phyloP scores from a whole-genome alignment of 208 protist species.

The Leishmania arabica region DNA sequence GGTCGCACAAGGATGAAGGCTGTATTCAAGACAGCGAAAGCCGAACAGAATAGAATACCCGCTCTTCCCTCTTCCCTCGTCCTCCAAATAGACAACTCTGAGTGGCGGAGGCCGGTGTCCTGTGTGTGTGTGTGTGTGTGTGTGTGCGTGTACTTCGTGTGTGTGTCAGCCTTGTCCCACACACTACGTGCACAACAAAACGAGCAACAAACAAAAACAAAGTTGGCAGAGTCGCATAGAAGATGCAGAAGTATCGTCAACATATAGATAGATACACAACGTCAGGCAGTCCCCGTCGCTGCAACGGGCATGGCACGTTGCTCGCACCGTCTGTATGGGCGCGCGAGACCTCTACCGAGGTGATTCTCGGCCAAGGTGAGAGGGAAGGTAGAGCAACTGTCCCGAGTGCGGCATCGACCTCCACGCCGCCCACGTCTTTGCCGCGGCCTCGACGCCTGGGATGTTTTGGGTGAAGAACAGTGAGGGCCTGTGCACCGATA shows the following conservation, averaged over 20 bases:
- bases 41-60: neutral
- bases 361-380: neutral
- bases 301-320: neutral
- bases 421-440: constrained; percentile 37
- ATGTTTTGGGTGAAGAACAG: constrained; percentile 52
- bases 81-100: neutral
- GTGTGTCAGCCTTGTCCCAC: neutral
- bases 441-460: constrained; percentile 28
- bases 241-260: neutral
- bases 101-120: neutral
- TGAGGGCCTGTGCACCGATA: constrained; percentile 71
- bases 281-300: neutral
- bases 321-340: neutral
- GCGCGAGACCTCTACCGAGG: neutral
- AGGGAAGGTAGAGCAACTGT: constrained; percentile 10
- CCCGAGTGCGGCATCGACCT: neutral
- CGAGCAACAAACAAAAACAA: neutral
- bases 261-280: neutral
- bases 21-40: neutral
- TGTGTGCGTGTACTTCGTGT: neutral
- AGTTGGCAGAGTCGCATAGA: neutral
- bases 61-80: neutral
- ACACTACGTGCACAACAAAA: neutral
- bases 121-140: neutral
- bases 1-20: neutral